Percentiles rank a stretch among this genome's conserved stretches.
phyloP scores from a whole-genome alignment of 1,284 basidiomycete genomes.

The Rhodotorula sp. region DNA sequence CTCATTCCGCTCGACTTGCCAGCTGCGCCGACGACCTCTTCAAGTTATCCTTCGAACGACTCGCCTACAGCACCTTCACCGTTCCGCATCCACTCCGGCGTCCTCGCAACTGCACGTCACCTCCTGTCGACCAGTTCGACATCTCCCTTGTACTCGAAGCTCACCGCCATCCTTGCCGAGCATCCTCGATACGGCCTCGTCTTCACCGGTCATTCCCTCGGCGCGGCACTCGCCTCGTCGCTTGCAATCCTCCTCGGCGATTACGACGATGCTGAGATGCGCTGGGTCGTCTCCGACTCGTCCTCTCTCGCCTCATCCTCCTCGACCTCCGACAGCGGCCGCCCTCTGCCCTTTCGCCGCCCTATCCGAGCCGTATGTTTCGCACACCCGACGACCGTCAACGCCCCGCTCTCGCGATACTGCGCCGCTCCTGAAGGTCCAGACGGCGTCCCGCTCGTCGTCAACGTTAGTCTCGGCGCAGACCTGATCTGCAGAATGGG shows the following conservation, averaged over 20 bases:
- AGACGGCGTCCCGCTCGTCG: constrained; percentile 23
- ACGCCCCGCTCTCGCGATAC: constrained; percentile 21
- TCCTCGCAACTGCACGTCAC: constrained; percentile 27
- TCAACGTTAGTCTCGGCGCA: constrained; percentile 25
- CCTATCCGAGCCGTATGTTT: constrained; percentile 31
- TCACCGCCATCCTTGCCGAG: constrained; percentile 21
- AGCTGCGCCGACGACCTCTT: neutral
- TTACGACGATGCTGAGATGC: neutral
- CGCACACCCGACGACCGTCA: constrained; percentile 36
- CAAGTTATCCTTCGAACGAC: neutral
- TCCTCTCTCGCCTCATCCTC: neutral
- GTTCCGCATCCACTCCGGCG: constrained; percentile 31
- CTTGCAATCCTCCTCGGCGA: constrained; percentile 28
- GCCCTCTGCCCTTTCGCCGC: neutral
- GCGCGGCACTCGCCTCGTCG: constrained; percentile 31
- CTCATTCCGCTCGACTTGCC: constrained; percentile 20
- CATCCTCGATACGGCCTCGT: constrained; percentile 32
- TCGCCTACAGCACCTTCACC: neutral
- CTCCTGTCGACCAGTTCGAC: constrained; percentile 14
- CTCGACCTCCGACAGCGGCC: no score
- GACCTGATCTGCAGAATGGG: constrained; percentile 34
- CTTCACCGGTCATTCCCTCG: constrained; percentile 34
- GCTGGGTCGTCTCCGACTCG: neutral
- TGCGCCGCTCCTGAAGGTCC: constrained; percentile 14
- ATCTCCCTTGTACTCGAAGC: constrained; percentile 21